Evolutionary conservation across 2,329 filamentous ascomycete genomes (phyloP).

Genomic region (Pseudogymnoascus sp.): DNA sequence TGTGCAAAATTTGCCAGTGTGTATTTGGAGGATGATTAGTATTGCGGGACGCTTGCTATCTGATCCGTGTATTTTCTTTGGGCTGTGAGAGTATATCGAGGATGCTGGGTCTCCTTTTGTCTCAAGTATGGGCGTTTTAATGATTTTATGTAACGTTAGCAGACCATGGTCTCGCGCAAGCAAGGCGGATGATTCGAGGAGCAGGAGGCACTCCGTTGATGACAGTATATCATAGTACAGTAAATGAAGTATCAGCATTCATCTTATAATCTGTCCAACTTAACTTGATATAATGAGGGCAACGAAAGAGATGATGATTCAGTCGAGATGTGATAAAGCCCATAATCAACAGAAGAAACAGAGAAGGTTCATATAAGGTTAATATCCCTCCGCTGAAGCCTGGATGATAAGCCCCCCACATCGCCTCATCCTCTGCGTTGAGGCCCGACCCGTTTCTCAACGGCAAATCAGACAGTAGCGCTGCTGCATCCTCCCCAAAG

Average conservation of each 20-base stretch:
- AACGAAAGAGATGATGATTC: not conserved
- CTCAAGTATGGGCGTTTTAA: not conserved
- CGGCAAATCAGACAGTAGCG: slow-evolving; percentile 5
- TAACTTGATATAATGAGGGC: not conserved
- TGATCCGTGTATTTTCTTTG: slow-evolving; percentile 5
- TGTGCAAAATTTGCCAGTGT: slow-evolving; percentile 3
- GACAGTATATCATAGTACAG: slow-evolving; percentile 8
- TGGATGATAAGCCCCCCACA: not conserved
- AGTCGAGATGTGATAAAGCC: not conserved
- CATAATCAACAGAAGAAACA: not conserved
- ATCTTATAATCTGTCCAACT: not conserved
- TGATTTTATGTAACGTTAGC: slow-evolving; percentile 5
- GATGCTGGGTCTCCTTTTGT: not conserved
- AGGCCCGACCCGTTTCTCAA: not conserved
- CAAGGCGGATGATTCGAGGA: not conserved
- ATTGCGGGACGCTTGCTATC: slow-evolving; percentile 6
- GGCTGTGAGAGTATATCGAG: not conserved
- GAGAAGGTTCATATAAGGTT: slow-evolving; percentile 7
- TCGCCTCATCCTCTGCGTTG: slow-evolving; percentile 4
- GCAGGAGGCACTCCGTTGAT: not conserved
- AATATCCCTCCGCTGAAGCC: slow-evolving; percentile 3
- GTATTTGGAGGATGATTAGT: slow-evolving; percentile 1
- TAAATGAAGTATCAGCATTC: slow-evolving; percentile 5
- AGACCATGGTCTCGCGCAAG: not conserved
- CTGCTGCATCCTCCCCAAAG: not conserved